These are phyloP conservation scores for Ambrosia hybrid DNA, from an alignment of 140 eudicot species.

Conservation along the genomic window DNA sequence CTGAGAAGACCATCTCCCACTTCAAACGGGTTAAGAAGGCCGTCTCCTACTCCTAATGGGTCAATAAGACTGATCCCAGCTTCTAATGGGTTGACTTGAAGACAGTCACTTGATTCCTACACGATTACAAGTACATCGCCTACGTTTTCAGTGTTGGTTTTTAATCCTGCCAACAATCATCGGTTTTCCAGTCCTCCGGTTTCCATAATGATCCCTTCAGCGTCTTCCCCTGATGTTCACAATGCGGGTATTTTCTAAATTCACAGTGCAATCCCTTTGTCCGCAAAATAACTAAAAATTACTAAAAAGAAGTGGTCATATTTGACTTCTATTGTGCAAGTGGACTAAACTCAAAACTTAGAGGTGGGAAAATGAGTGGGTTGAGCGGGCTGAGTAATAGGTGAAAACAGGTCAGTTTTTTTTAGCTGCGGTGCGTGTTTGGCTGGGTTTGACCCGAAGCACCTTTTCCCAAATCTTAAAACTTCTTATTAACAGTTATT, in stretches of 20 bases:
- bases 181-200: slow-evolving; percentile 55
- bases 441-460: no score
- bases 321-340: no score
- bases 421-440: no score
- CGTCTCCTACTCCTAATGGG: slow-evolving; percentile 29
- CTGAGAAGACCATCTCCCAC: slow-evolving; percentile 34
- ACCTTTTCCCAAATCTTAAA: slow-evolving; percentile 18
- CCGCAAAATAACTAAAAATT: not conserved
- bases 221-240: slow-evolving; percentile 36
- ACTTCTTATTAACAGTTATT: no score
- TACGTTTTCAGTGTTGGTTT: slow-evolving; percentile 24
- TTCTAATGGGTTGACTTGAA: slow-evolving; percentile 36
- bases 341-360: no score
- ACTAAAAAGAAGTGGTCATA: no score
- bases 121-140: slow-evolving; percentile 30
- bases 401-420: no score
- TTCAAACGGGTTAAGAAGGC: slow-evolving; percentile 32
- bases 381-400: no score
- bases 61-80: slow-evolving; percentile 28
- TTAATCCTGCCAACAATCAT: slow-evolving; percentile 19
- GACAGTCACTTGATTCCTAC: slow-evolving; percentile 43
- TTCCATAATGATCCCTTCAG: slow-evolving; percentile 36
- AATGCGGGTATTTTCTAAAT: slow-evolving; percentile 27
- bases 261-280: not conserved
- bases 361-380: no score